Percentiles rank a stretch among this genome's conserved stretches.
Conservation (phyloP, 73 alveolate genomes). For the Paramecium sexaurelia region DNA sequence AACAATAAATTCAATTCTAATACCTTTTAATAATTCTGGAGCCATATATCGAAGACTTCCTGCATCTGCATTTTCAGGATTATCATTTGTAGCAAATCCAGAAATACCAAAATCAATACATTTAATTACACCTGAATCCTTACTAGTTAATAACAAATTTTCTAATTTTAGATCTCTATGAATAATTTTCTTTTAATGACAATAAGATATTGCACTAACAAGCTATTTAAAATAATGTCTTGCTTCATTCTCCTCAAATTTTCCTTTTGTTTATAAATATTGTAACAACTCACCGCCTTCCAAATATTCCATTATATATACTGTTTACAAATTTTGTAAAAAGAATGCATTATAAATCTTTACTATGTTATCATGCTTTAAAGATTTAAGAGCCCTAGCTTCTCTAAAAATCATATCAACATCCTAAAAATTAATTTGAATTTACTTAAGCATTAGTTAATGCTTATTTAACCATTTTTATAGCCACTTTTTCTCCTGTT, state of each 20-base stretch:
- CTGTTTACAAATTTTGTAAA: constrained; percentile 50
- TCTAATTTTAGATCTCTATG: constrained; percentile 95
- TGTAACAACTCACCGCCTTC: constrained; percentile 91
- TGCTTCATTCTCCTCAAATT: constrained; percentile 85
- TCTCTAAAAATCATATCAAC: constrained; percentile 64
- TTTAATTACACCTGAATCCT: constrained; percentile 31
- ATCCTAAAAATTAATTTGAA: background rate
- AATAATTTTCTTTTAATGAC: constrained; percentile 87
- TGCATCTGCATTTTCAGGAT: constrained; percentile 70
- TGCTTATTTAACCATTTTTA: constrained; percentile 49
- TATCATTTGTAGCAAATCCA: constrained; percentile 60
- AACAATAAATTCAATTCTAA: background rate
- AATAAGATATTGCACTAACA: constrained; percentile 82
- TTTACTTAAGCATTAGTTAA: constrained; percentile 37
- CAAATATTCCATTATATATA: constrained; percentile 79
- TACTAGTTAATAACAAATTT: constrained; percentile 73
- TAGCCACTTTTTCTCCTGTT: constrained; percentile 68
- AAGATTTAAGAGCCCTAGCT: constrained; percentile 59
- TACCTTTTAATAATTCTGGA: constrained; percentile 67
- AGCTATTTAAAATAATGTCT: constrained; percentile 81
- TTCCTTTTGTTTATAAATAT: constrained; percentile 68
- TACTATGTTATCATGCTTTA: constrained; percentile 57
- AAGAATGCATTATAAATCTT: constrained; percentile 50
- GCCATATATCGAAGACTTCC: constrained; percentile 73
- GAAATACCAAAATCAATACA: constrained; percentile 72